phyloP scores from a whole-genome alignment of 2,329 filamentous ascomycete genomes.

The Onygenales sp. region DNA sequence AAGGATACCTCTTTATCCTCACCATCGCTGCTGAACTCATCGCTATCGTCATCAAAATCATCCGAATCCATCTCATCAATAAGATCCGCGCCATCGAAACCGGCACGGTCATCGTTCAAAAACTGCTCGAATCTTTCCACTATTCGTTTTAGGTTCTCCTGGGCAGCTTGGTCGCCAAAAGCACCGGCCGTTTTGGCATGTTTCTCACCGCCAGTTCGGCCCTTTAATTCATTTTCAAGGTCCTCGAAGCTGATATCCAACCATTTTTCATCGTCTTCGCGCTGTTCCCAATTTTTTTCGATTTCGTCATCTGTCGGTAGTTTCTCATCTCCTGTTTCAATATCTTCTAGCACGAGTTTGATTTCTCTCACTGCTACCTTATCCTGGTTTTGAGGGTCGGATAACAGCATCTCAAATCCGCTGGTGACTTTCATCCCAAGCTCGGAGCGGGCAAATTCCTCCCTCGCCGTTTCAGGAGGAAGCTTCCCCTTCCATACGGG shows the following conservation, averaged over 20 bases:
- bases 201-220: slow-evolving; percentile 33
- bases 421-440: slow-evolving; percentile 83
- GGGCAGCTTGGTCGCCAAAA: slow-evolving; percentile 37
- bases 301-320: slow-evolving; percentile 72
- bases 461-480: slow-evolving; percentile 35
- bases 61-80: slow-evolving; percentile 60
- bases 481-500: slow-evolving; percentile 45
- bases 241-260: slow-evolving; percentile 85
- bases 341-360: slow-evolving; percentile 63
- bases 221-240: slow-evolving; percentile 69
- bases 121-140: slow-evolving; percentile 91
- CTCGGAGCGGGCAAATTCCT: slow-evolving; percentile 42
- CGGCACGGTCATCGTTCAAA: slow-evolving; percentile 74
- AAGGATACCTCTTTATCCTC: slow-evolving; percentile 71
- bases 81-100: slow-evolving; percentile 65
- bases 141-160: slow-evolving; percentile 68
- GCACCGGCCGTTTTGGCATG: slow-evolving; percentile 15
- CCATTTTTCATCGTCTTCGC: slow-evolving; percentile 83
- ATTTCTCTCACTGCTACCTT: slow-evolving; percentile 65
- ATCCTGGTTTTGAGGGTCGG: slow-evolving; percentile 57
- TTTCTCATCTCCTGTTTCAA: slow-evolving; percentile 59
- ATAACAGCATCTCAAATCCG: slow-evolving; percentile 80
- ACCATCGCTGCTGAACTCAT: slow-evolving; percentile 49
- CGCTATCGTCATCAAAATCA: slow-evolving; percentile 43
- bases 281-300: slow-evolving; percentile 50